Evolutionary conservation across 108 stramenopile genomes (phyloP), one percentile per base, ranked within the genome.

Genomic region (Conticribra guillardii): DNA sequence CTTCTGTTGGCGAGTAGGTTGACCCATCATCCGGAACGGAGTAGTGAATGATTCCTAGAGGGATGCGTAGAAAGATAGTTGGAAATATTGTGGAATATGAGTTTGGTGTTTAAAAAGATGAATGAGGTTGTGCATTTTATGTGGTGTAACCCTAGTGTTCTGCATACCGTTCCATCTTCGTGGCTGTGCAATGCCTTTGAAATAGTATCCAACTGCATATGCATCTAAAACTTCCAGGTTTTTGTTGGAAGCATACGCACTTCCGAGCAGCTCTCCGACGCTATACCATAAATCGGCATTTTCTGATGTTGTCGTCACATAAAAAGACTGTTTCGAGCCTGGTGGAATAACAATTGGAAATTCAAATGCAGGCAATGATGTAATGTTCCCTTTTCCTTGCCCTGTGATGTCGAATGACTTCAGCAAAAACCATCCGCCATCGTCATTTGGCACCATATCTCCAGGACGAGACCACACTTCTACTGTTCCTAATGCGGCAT

Each of bases 131-230:
- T n/a, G n/a, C n/a, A n/a, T n/a, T n/a, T n/a, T n/a, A n/a, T n/a
- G n/a, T n/a, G n/a, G n/a, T n/a, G n/a, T n/a, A n/a, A n/a, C n/a
- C n/a, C n/a, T n/a, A n/a, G n/a, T n/a, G n/a, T n/a, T n/a, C n/a
- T n/a, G n/a, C n/a, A n/a, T 34, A 45, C 67, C 67, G 31, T 68
- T 57, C 67, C 67, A 68, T 46, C 41, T 34, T 11, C 67, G 67
- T 19, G 67, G 67, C n/a, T 26, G 2, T 29, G 67, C 51, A 19
- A 9, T 46, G 0, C 51, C 65, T 17, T 27, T 37, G 45, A 55
- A 68, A 0, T 3, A 11, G 22, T 68, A 46, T 49, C 44, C 44
- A 28, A 57, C n/a, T 3, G 55, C 41, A 46, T 68, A 68, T 5
- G 55, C 67, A 32, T 68, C 67, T 2, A 49, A 22, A 29, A 68